Conservation (phyloP, 768 basidiomycete species). For the Ephemerocybe angulata region DNA sequence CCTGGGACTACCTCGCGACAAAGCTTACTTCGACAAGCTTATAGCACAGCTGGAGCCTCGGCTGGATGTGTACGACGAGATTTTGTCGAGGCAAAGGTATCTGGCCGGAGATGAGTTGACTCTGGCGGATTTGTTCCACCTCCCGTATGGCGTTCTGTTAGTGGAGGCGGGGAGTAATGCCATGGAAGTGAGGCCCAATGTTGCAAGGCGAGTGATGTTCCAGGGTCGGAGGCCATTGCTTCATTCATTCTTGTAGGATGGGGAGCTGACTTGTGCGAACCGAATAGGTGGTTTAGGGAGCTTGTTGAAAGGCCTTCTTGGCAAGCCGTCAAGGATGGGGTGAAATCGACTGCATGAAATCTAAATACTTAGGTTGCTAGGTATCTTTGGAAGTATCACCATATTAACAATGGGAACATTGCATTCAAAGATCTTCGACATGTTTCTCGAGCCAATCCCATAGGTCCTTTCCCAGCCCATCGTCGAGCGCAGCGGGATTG, state of each 20-base stretch:
- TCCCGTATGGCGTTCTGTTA: slow-evolving; percentile 36
- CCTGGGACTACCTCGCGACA: slow-evolving; percentile 27
- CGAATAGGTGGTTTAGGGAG: slow-evolving; percentile 31
- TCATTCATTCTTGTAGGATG: neutral
- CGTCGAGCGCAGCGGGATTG: too few relatives aligned
- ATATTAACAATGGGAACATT: too few relatives aligned
- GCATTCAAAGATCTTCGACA: too few relatives aligned
- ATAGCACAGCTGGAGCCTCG: slow-evolving; percentile 31
- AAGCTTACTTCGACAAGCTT: slow-evolving; percentile 23
- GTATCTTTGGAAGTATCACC: too few relatives aligned
- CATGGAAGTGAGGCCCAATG: slow-evolving; percentile 40
- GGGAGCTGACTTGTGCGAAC: neutral
- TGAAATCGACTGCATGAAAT: too few relatives aligned
- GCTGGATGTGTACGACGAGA: slow-evolving; percentile 52
- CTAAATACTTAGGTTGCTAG: too few relatives aligned
- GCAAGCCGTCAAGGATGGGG: slow-evolving; percentile 43
- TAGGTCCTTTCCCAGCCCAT: too few relatives aligned
- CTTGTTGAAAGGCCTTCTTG: slow-evolving; percentile 44
- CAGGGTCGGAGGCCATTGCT: too few relatives aligned
- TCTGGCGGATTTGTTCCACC: slow-evolving; percentile 51
- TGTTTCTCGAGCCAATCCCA: too few relatives aligned
- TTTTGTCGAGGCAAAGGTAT: slow-evolving; percentile 54
- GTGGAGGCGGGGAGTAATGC: slow-evolving; percentile 22
- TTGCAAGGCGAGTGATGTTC: slow-evolving; percentile 15
- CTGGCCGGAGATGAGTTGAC: slow-evolving; percentile 56